Evolutionary conservation across 306 rosid genomes (phyloP).

Genomic region (Vigna unguiculata): DNA sequence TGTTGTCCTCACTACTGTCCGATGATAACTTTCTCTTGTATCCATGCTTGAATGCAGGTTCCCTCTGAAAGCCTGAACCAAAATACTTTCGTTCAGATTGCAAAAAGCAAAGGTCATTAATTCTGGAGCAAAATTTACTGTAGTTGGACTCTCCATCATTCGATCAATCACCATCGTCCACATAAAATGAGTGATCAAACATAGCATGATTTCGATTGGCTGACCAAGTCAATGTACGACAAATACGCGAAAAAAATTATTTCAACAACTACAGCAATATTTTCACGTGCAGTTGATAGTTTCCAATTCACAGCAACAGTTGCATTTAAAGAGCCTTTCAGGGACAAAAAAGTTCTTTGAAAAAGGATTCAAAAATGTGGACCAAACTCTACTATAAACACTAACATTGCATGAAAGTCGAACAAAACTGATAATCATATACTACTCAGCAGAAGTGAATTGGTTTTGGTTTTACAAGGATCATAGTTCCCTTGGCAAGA

Average conservation of each 20-base stretch:
- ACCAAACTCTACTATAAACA: conserved; percentile 4
- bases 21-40: conserved; percentile 52
- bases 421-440: conserved; percentile 1
- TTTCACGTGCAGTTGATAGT: conserved; percentile 6
- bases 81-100: conserved; percentile 37
- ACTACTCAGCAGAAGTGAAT: conserved; percentile 10
- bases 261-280: neutral
- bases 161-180: neutral
- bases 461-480: conserved; percentile 46
- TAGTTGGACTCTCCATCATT: neutral
- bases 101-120: conserved; percentile 7
- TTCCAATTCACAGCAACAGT: neutral
- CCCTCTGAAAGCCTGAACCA: conserved; percentile 48
- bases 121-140: neutral
- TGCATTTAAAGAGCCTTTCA: neutral
- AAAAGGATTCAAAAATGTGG: neutral
- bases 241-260: neutral
- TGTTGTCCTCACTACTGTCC: conserved; percentile 39
- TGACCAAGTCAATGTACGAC: too few species aligned
- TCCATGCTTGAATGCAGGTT: conserved; percentile 45
- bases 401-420: conserved; percentile 23
- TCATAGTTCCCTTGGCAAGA: conserved; percentile 40
- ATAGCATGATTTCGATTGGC: too few species aligned
- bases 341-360: neutral
- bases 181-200: too few species aligned